Evolutionary conservation across 2,329 filamentous ascomycete species (phyloP).

Genomic region (Aureobasidium sp.): DNA sequence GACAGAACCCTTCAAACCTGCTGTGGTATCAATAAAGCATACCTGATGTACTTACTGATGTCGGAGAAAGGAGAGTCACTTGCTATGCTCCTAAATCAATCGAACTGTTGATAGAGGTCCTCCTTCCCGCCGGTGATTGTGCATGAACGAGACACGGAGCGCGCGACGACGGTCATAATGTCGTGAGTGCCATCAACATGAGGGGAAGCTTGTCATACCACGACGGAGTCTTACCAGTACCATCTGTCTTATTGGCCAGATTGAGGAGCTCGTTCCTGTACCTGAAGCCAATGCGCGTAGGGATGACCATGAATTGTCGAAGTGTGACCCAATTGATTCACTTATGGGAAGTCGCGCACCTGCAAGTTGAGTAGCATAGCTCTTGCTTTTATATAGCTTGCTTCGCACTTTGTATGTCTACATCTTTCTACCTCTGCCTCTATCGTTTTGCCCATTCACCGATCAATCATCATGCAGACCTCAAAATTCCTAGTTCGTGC

Average conservation of each 20-base stretch:
- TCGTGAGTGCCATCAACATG: not conserved
- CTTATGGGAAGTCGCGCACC: not conserved
- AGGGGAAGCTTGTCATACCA: not conserved
- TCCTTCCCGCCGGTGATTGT: not conserved
- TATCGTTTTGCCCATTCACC: not conserved
- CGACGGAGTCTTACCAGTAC: not conserved
- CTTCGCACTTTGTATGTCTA: not conserved
- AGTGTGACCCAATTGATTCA: not conserved
- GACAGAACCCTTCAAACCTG: not conserved
- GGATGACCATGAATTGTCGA: not conserved
- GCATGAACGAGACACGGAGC: not conserved
- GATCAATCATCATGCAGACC: conserved; percentile 5
- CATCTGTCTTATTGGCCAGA: not conserved
- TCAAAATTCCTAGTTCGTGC: not conserved
- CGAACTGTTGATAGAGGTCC: not conserved
- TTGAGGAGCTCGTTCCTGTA: not conserved
- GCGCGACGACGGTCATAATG: not conserved
- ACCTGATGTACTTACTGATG: too few species aligned
- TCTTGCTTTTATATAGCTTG: not conserved
- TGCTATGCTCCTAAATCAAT: not conserved
- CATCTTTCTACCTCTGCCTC: not conserved
- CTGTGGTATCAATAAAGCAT: not conserved
- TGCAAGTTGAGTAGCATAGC: not conserved
- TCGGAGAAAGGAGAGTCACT: not conserved
- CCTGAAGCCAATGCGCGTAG: not conserved